Conservation (phyloP, 176 grass and related monocot species). For the Oryza brachyantha region DNA sequence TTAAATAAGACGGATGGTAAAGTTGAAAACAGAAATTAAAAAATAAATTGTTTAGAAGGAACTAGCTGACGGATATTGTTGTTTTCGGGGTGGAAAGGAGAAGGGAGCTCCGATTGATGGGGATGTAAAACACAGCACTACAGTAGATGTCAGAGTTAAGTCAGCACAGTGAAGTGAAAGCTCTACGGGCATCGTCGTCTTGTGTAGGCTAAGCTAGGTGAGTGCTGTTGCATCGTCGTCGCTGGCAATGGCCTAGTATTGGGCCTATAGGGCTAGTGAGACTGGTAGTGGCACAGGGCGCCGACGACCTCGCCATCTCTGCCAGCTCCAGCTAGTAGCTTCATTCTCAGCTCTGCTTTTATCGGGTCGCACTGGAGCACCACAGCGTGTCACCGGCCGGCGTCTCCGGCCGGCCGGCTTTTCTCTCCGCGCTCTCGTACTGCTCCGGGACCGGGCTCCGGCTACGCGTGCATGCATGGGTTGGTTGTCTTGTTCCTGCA, state of each 20-base stretch:
- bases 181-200: neutral
- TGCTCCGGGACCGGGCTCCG: no score
- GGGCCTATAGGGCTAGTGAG: neutral
- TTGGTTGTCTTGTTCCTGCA: neutral
- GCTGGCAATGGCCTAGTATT: neutral
- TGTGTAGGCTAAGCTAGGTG: neutral
- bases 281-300: neutral
- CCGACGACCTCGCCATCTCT: neutral
- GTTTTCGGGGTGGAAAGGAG: constrained; percentile 6
- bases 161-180: constrained; percentile 39
- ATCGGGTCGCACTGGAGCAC: neutral
- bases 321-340: neutral
- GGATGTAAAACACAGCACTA: neutral
- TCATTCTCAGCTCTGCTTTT: no score
- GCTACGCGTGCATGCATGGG: no score
- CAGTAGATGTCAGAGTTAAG: neutral
- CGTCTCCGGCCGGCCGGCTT: no score
- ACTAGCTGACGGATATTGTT: constrained; percentile 21
- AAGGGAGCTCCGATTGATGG: neutral
- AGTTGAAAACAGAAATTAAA: no score
- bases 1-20: no score
- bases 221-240: neutral
- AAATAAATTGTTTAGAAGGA: no score
- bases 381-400: no score
- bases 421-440: neutral